phyloP scores from a whole-genome alignment of 2,329 filamentous ascomycete species.

The Incumbomyces delicatus region DNA sequence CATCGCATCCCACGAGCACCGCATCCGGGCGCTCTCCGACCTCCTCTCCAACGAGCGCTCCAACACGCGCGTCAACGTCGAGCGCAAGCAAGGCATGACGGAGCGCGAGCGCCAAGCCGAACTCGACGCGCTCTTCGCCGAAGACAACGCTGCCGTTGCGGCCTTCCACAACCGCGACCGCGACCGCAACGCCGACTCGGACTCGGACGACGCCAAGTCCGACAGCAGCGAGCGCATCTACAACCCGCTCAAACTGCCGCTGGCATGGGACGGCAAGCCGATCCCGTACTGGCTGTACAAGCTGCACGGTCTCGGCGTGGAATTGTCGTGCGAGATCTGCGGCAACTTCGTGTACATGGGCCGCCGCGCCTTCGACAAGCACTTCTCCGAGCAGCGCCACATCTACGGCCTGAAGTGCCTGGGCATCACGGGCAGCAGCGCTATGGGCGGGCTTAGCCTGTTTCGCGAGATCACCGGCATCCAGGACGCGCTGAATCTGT shows the following conservation, averaged over 20 bases:
- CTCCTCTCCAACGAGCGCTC: constrained; percentile 79
- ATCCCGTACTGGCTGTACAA: constrained; percentile 99
- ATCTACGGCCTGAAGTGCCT: constrained; percentile 90
- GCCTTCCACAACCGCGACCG: constrained; percentile 20
- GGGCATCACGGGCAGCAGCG: constrained; percentile 56
- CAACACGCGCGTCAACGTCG: constrained; percentile 88
- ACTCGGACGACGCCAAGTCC: constrained; percentile 58
- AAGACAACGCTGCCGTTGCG: constrained; percentile 37
- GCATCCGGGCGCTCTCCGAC: constrained; percentile 67
- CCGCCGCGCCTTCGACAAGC: constrained; percentile 89
- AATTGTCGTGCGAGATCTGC: constrained; percentile 92
- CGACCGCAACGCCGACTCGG: constrained; percentile 36
- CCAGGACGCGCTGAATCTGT: constrained; percentile 75
- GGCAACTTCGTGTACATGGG: constrained; percentile 99
- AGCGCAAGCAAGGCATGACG: constrained; percentile 95
- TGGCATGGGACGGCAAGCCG: constrained; percentile 97
- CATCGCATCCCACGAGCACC: constrained; percentile 78
- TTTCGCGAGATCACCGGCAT: constrained; percentile 93
- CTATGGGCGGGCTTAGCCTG: constrained; percentile 58
- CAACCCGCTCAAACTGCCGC: constrained; percentile 88
- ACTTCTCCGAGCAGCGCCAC: constrained; percentile 90
- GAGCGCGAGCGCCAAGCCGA: constrained; percentile 92
- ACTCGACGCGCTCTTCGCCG: constrained; percentile 71
- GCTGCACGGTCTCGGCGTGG: constrained; percentile 85
- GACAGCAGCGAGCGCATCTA: constrained; percentile 84